Evolutionary conservation across 805 yeast genomes (phyloP).

Genomic region (Grigorovia jiainica): DNA sequence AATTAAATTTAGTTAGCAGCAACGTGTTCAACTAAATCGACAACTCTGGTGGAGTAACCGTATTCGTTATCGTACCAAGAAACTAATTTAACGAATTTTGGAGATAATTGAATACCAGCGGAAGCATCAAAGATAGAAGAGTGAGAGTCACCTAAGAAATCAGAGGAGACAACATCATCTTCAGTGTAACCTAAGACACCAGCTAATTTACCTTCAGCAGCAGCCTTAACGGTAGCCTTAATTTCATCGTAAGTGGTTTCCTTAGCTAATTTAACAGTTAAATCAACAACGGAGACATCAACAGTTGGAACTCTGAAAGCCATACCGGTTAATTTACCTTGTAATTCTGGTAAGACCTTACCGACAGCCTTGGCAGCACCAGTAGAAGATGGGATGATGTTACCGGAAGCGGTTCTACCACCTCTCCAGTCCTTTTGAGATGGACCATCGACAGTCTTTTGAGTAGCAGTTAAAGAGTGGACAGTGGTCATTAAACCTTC

Average conservation of each 20-base stretch:
- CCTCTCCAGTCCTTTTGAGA: constrained; percentile 77
- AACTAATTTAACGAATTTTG: constrained; percentile 60
- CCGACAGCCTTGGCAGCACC: constrained; percentile 76
- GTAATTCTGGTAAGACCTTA: constrained; percentile 60
- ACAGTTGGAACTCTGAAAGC: constrained; percentile 67
- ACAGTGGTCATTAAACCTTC: constrained; percentile 73
- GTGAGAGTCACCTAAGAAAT: constrained; percentile 52
- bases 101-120: constrained; percentile 63
- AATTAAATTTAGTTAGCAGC: constrained; percentile 24
- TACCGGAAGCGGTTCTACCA: constrained; percentile 69
- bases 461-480: constrained; percentile 64
- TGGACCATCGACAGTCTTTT: constrained; percentile 69
- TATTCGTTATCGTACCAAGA: constrained; percentile 70
- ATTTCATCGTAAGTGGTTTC: constrained; percentile 56
- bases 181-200: constrained; percentile 63
- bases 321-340: constrained; percentile 68
- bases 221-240: constrained; percentile 48
- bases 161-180: constrained; percentile 62
- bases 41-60: constrained; percentile 72
- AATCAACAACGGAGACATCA: constrained; percentile 65
- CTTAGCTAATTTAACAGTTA: constrained; percentile 53
- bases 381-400: constrained; percentile 66
- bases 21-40: constrained; percentile 58
- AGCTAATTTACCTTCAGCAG: constrained; percentile 49
- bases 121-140: constrained; percentile 60